Base-by-base conservation (phyloP, 2,329 filamentous ascomycete species). In the Lasiodiplodia hormozganensis region DNA sequence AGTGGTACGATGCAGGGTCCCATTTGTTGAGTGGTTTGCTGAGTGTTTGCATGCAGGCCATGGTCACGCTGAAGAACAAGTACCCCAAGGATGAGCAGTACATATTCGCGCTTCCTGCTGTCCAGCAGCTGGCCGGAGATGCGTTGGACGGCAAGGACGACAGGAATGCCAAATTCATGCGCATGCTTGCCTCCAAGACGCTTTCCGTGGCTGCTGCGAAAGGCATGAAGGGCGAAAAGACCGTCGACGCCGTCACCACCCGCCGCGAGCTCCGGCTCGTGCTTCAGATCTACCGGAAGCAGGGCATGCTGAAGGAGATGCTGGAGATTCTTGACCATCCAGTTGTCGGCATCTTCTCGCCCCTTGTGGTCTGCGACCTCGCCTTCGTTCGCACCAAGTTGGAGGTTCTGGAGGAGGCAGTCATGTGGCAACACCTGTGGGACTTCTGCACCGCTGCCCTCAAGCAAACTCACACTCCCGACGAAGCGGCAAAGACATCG, bases 41-140 rank as follows among this genome's bases (percentile, higher is more conserved):
- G 57, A 56, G 10, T 31, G 5, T 3, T 25, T 21, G 40, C 14
- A 23, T 25, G 51, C 57, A 68, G 66, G 66, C 66, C 11, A 62
- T 68, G 34, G 66, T 68, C 36, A 62, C 57, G 49, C 18, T 68
- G 56, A 68, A 62, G 47, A 68, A 62, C 47, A 68, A 68, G 49
- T 62, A 54, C 21, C 66, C 66, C 25, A 68, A 68, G 28, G 60
- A 68, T 23, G 67, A 68, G 67, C 52, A 64, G 25, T 68, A 68
- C 25, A n/a, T 62, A 23, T 68, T 68, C 18, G 52, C 67, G 23
- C 58, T 68, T 51, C 67, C 67, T 25, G 67, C 67, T 6, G 60
- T 68, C 14, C 52, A 64, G 51, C 67, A 68, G 18, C 38, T 68
- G 36, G 67, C 52, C 8, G 67, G 58, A 18, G 67, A 68, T 28